Evolutionary conservation across 129 eudicot genomes (phyloP).

Genomic region (Logfia minima): DNA sequence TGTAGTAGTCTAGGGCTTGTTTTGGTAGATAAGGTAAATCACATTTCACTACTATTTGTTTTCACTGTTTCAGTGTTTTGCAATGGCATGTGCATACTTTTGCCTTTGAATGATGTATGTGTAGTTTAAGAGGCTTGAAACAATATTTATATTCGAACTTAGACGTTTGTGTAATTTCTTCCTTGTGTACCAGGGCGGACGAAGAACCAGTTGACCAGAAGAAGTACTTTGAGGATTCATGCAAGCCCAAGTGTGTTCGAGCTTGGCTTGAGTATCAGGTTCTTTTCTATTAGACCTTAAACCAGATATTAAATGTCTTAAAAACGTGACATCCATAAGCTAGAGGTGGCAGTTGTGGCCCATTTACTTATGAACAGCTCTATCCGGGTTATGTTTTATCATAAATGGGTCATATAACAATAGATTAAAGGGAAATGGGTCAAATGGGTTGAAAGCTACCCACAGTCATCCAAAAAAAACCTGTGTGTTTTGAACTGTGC

Average conservation of each 20-base stretch:
- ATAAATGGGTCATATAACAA: no score
- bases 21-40: not conserved
- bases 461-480: no score
- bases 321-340: not conserved
- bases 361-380: not conserved
- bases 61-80: not conserved
- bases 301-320: not conserved
- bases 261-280: conserved; percentile 74
- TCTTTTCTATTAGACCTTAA: not conserved
- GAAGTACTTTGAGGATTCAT: conserved; percentile 61
- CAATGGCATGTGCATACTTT: not conserved
- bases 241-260: conserved; percentile 80
- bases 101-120: not conserved
- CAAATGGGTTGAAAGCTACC: no score
- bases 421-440: no score
- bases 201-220: conserved; percentile 87
- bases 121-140: not conserved
- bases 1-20: not conserved
- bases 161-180: not conserved
- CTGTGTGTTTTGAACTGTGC: not conserved
- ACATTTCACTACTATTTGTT: not conserved
- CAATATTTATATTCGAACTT: not conserved
- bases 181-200: conserved; percentile 50
- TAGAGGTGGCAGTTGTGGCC: not conserved
- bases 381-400: no score